Conservation (phyloP, 2,329 filamentous ascomycete genomes). For the Scolecobasidium constrictum region DNA sequence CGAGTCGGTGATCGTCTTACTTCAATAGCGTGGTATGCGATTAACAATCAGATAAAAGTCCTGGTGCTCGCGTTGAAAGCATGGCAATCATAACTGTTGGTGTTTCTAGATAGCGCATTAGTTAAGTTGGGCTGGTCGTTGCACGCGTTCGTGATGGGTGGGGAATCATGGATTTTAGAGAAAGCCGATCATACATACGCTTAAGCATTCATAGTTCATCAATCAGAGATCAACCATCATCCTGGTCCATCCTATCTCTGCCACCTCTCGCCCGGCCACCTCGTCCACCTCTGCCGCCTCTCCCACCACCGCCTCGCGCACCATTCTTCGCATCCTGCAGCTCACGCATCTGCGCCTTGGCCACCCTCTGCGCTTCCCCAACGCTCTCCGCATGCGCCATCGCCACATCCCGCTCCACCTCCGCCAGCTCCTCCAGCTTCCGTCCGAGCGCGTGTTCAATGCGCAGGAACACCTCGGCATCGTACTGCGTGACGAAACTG, state of each 20-base stretch:
- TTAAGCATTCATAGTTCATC: too few species aligned
- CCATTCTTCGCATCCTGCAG: conserved; percentile 65
- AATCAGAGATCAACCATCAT: conserved; percentile 63
- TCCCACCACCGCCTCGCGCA: conserved; percentile 27
- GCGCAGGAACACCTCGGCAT: conserved; percentile 66
- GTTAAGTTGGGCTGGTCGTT: too few species aligned
- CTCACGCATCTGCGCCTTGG: conserved; percentile 47
- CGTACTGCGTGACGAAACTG: conserved; percentile 77
- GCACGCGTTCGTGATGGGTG: too few species aligned
- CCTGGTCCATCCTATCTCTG: conserved; percentile 61
- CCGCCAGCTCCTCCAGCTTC: conserved; percentile 61
- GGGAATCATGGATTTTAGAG: too few species aligned
- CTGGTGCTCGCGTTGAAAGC: too few species aligned
- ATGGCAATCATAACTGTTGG: too few species aligned
- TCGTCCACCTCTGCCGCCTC: conserved; percentile 15
- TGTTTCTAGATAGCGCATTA: too few species aligned
- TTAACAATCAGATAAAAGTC: too few species aligned
- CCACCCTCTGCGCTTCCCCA: conserved; percentile 71
- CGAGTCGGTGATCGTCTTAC: too few species aligned
- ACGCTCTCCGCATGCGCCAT: conserved; percentile 71
- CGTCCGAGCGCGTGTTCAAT: conserved; percentile 77
- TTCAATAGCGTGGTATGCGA: too few species aligned
- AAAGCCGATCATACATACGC: too few species aligned
- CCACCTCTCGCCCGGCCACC: conserved; percentile 40
- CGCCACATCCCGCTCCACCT: conserved; percentile 68